These are phyloP conservation scores for Gracilaria gracilis DNA, from an alignment of 23 red algal genomes.

Conservation along the genomic window DNA sequence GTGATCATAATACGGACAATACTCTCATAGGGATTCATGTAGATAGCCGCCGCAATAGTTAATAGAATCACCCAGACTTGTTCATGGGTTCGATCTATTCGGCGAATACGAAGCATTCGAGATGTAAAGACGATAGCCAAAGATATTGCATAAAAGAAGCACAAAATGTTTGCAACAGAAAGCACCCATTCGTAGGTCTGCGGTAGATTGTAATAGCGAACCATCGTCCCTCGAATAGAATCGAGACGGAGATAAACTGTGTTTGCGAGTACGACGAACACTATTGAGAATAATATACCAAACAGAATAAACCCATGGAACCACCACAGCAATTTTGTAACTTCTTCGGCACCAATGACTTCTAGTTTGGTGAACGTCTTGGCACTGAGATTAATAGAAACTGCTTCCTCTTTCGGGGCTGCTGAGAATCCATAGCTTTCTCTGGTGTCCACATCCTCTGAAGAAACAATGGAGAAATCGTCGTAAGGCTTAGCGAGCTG, in stretches of 20 bases:
- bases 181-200: constrained; percentile 43
- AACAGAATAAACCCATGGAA: constrained; percentile 61
- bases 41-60: constrained; percentile 58
- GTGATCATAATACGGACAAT: constrained; percentile 64
- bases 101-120: constrained; percentile 60
- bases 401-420: constrained; percentile 53
- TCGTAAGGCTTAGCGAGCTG: background rate
- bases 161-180: constrained; percentile 60
- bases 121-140: constrained; percentile 65
- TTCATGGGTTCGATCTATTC: constrained; percentile 61
- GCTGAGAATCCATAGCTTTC: constrained; percentile 13
- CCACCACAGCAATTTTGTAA: constrained; percentile 56
- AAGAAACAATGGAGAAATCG: constrained; percentile 58
- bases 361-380: constrained; percentile 69
- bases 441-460: background rate
- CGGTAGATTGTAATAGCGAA: constrained; percentile 60
- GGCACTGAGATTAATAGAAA: constrained; percentile 62
- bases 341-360: constrained; percentile 62
- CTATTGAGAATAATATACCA: constrained; percentile 69
- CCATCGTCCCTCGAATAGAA: constrained; percentile 36
- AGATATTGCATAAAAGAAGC: constrained; percentile 48
- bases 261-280: constrained; percentile 65
- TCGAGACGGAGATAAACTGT: constrained; percentile 56
- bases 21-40: constrained; percentile 73
- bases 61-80: constrained; percentile 80